Evolutionary conservation across 1,139 yeast species (phyloP), one percentile per base, ranked within the genome.

Genomic region (Spencermartinsiella ligniputridi): DNA sequence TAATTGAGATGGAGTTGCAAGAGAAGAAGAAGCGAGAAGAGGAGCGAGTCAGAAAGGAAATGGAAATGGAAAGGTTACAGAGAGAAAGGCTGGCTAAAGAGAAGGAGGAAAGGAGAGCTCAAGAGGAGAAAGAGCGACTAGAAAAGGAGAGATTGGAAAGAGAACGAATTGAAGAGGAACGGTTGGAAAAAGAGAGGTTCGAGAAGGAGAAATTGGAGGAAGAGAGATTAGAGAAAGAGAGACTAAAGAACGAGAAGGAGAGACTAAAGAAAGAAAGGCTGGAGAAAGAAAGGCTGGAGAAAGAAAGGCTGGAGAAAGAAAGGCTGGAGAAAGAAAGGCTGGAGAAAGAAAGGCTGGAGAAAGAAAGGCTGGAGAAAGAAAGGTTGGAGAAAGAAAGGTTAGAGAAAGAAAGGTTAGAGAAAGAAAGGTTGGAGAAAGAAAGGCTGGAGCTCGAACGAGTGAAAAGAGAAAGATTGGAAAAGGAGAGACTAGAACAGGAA

Each of bases 1-100:
- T 42, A 25, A 38, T 3, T 29, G n/a, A 21, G 35, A 9, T 3
- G 42, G 48, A 22, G 42, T 40, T 8, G 40, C 37, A 16, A 33
- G 44, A 18, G 48, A 40, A 35, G 51, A 49, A 50, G 55, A 36
- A 16, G n/a, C 16, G 13, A 6, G 27, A 39, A 20, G 35, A 32
- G 35, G 9, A 37, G 24, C 32, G 16, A 13, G 25, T 12, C 8
- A 11, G 12, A 18, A 27, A 19, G n/a, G n/a, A 27, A 11, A 15
- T 9, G 15, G 15, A 27, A 27, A 6, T 9, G 32, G 15, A 5
- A 8, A 27, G 32, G n/a, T 9, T 11, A n/a, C 15, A 9, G 12
- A 15, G n/a, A 27, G 13, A 27, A 15, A 27, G 15, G n/a, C 12
- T 27, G 15, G n/a, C 6, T 5, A n/a, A 27, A n/a, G 32, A n/a